These are phyloP conservation scores for Gossypium laxum DNA, from an alignment of 441 rosid species.

Conservation along the genomic window DNA sequence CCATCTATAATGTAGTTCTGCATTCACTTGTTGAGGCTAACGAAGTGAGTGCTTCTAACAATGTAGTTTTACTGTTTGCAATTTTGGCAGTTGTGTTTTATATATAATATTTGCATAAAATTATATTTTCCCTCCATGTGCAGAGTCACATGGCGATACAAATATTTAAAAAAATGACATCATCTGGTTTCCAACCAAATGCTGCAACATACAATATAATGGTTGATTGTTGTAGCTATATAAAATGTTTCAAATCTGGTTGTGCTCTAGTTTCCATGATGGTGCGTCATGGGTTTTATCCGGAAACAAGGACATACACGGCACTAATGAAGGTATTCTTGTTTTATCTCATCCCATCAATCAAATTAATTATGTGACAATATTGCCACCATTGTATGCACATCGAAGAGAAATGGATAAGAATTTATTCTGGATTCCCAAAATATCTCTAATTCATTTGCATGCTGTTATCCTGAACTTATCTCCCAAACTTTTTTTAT, in stretches of 20 bases:
- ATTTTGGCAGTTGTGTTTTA: conserved; percentile 7
- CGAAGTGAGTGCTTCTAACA: conserved; percentile 40
- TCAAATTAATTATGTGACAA: neutral
- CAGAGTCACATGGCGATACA: conserved; percentile 48
- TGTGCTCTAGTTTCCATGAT: conserved; percentile 58
- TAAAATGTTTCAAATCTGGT: conserved; percentile 45
- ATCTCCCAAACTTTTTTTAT: neutral
- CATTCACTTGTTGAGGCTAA: conserved; percentile 52
- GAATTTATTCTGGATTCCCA: neutral
- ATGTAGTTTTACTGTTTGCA: conserved; percentile 8
- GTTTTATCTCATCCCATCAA: neutral
- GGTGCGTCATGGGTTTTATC: conserved; percentile 65
- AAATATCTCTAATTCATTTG: neutral
- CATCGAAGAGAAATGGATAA: neutral
- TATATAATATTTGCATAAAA: conserved; percentile 9
- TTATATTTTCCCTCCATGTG: conserved; percentile 21
- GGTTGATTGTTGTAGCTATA: conserved; percentile 59
- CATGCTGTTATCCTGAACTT: neutral
- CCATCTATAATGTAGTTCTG: conserved; percentile 54
- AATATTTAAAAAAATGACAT: conserved; percentile 51
- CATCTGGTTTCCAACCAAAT: conserved; percentile 35
- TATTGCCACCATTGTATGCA: neutral
- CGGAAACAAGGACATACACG: conserved; percentile 36
- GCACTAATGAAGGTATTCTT: conserved; percentile 51
- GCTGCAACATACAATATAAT: conserved; percentile 54